Base-by-base conservation (phyloP, 2,329 filamentous ascomycete genomes). In the Ceratocystis harringtonii region DNA sequence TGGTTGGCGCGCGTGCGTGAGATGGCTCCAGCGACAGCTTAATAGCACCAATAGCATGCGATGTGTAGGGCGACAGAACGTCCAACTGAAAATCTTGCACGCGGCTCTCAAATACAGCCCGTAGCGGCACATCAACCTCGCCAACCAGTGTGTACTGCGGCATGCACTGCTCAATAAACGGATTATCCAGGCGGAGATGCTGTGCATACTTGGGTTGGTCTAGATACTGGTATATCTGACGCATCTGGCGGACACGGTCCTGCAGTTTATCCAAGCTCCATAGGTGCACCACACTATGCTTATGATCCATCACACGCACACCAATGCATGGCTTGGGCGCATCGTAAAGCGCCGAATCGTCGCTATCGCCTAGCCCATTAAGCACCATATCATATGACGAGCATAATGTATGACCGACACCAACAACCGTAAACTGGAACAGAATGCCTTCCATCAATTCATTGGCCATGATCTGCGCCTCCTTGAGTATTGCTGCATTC, bases 301-400 rank as follows among this genome's bases (percentile, higher is more conserved):
- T 88, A 78, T 92, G 96, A 76, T 99, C 92, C 68, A 96, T 85
- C 25, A 97, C 89, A 32, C 94, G 84, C 17, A 97, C 84, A 1
- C 87, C 92, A 57, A 97, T 86, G 75, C 92, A 97, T 2, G 94
- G 94, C 74, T 96, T 97, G 58, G 82, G 83, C 1, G 88, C 84
- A 69, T 87, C 84, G 67, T 95, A 90, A 5, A 99, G 81, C 19
- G 88, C 86, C 41, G 87, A 78, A 71, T 96, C 92, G 67, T 88
- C 84, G 28, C 92, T 90, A 74, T 97, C 92, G 8, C 87, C 85
- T 52, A 96, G 85, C 22, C 90, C 92, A 71, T 95, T 96, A 52
- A 99, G 80, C 2, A 97, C 91, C 76, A 99, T 87, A 74, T 99
- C 94, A 75, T 99, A 99, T 0, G 92, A 95, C 2, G 94, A 99